Base-by-base conservation (phyloP, 345 rosid species). In the Clarkia xantiana region DNA sequence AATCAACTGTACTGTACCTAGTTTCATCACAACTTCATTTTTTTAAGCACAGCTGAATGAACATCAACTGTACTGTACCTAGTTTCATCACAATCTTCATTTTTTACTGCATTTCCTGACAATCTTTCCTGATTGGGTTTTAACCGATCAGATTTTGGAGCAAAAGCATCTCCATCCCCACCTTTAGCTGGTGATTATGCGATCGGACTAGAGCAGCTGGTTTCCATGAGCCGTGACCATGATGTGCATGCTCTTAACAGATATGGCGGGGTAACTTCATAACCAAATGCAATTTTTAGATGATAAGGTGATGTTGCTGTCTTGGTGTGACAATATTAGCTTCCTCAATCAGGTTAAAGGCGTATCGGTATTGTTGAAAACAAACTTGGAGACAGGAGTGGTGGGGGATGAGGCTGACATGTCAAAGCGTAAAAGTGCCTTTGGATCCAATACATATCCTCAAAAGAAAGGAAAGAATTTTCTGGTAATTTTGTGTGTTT, bases 361-460 rank as follows among this genome's bases (percentile, higher is more conserved):
- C 55, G 54, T 91, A 60, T 74, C 87, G 19, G 50, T 52, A 53
- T 54, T 78, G 74, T 61, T 93, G 67, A 84, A 72, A 67, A 69
- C 91, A 51, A 80, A 76, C 65, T 44, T 70, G 53, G 86, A 79
- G 59, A 62, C 36, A 13, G 99, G 94, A 61, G 70, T 84, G 40
- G 47, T 38, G 39, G 89, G 73, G 38, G 88, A 84, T 62, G 88
- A 82, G 56, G 63, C 60, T 53, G 88, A 80, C 62, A 52, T 93
- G 60, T 18, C 58, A 58, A 73, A 66, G 48, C 77, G 95, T 50
- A 78, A 71, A 67, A 80, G 54, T 67, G 70, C 81, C 16, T 93
- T 80, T 68, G 99, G 99, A 58, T 74, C 95, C 53, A 93, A 93
- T 66, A 84, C 95, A 0, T 93, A 93, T 61, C 99, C 99, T 42